Evolutionary conservation across 306 rosid genomes (phyloP).

Genomic region (Amphicarpaea edgeworthii): DNA sequence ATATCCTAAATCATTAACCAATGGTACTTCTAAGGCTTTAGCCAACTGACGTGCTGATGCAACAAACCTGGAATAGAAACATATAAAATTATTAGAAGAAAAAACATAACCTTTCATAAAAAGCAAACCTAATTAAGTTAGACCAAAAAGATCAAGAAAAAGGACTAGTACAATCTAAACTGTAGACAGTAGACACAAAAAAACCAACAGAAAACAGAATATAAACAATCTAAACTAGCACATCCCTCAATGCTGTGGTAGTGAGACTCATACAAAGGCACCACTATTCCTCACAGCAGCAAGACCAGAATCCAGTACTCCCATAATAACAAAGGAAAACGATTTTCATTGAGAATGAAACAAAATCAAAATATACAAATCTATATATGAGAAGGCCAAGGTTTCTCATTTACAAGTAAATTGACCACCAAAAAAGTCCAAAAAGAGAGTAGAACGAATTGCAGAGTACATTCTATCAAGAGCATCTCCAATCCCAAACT

Average conservation of each 20-base stretch:
- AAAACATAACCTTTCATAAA: slow-evolving; percentile 14
- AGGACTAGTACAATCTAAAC: not conserved
- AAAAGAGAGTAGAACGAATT: slow-evolving; percentile 17
- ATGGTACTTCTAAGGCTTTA: slow-evolving; percentile 97
- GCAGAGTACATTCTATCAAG: not conserved
- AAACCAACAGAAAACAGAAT: not conserved
- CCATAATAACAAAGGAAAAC: not conserved
- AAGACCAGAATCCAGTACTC: slow-evolving; percentile 5
- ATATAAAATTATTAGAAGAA: not conserved
- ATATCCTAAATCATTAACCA: slow-evolving; percentile 99
- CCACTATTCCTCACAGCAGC: slow-evolving; percentile 12
- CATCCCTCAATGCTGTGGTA: slow-evolving; percentile 5
- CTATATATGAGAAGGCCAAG: not conserved
- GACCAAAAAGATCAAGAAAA: slow-evolving; percentile 37
- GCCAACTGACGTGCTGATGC: slow-evolving; percentile 94
- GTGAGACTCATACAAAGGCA: slow-evolving; percentile 6
- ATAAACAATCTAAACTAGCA: not conserved
- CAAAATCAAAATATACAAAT: slow-evolving; percentile 2
- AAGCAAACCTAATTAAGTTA: slow-evolving; percentile 16
- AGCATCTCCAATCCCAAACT: not conserved
- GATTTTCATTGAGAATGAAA: slow-evolving; percentile 1
- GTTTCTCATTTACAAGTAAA: not conserved
- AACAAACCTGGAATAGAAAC: slow-evolving; percentile 73
- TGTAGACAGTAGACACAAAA: slow-evolving; percentile 14
- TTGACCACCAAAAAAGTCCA: slow-evolving; percentile 4